Evolutionary conservation across 352 stramenopile genomes (phyloP).

Genomic region (Globisporangium nunn): DNA sequence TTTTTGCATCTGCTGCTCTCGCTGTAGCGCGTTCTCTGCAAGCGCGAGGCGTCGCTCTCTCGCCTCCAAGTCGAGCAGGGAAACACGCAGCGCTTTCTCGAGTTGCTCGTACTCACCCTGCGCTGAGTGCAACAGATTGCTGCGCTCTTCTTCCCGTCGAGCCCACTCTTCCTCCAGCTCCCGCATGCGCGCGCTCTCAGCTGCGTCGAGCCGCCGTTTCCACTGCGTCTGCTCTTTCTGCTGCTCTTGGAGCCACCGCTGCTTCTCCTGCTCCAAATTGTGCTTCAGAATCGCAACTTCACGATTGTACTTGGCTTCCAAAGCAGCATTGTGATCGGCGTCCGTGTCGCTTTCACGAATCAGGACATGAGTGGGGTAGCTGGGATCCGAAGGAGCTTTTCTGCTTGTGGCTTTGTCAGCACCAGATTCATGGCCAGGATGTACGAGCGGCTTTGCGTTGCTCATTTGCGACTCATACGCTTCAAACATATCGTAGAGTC

Average conservation of each 20-base stretch:
- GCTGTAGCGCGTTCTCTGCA: conserved; percentile 41
- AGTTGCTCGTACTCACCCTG: conserved; percentile 68
- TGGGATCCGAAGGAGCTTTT: neutral
- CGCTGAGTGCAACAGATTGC: conserved; percentile 32
- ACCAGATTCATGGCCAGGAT: neutral
- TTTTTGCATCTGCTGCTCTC: conserved; percentile 40
- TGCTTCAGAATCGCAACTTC: conserved; percentile 25
- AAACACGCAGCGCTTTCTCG: conserved; percentile 48
- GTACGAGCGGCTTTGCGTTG: neutral
- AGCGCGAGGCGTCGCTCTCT: conserved; percentile 49
- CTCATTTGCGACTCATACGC: neutral
- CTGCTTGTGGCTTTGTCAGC: neutral
- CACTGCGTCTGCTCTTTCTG: conserved; percentile 40
- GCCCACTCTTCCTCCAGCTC: conserved; percentile 78
- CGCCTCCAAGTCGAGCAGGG: conserved; percentile 49
- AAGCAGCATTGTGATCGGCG: neutral
- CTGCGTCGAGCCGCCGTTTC: conserved; percentile 43
- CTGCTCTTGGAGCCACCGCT: conserved; percentile 40
- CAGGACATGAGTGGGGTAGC: neutral
- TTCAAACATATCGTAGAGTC: conserved; percentile 2
- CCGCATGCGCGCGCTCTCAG: conserved; percentile 62
- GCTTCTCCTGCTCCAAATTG: conserved; percentile 27
- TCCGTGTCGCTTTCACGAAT: neutral
- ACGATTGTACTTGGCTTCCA: neutral
- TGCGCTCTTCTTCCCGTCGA: conserved; percentile 65